Conservation (phyloP, 306 rosid genomes). For the Vigna angularis region DNA sequence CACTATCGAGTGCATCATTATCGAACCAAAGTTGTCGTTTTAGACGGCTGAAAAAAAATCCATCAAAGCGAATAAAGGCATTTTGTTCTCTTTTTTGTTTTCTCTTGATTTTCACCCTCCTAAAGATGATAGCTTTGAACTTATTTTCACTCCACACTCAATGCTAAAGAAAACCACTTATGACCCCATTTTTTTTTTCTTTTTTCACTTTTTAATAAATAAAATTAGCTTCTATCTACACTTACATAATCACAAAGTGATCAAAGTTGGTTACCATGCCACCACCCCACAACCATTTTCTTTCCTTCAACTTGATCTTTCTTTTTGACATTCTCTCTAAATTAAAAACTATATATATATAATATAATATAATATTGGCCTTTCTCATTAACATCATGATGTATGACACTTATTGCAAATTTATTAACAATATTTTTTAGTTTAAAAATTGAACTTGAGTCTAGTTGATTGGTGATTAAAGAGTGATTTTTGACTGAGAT, state of each 20-base stretch:
- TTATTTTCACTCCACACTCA: constrained; percentile 37
- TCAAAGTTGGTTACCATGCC: constrained; percentile 45
- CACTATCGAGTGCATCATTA: constrained; percentile 43
- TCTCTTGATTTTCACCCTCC: constrained; percentile 35
- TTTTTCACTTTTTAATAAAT: not conserved
- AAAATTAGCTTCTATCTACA: not conserved
- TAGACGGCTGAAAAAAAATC: constrained; percentile 45
- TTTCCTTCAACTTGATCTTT: constrained; percentile 42
- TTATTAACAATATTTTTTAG: too few relatives aligned
- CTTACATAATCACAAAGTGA: not conserved
- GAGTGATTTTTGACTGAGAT: too few relatives aligned
- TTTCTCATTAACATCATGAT: too few relatives aligned
- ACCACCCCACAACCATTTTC: constrained; percentile 44
- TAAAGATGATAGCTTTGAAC: constrained; percentile 33
- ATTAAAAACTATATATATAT: too few relatives aligned
- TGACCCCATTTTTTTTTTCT: not conserved
- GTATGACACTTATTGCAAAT: too few relatives aligned
- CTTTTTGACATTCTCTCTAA: constrained; percentile 7
- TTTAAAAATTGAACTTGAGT: too few relatives aligned
- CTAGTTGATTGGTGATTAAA: too few relatives aligned
- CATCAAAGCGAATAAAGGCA: constrained; percentile 39
- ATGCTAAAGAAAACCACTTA: constrained; percentile 10
- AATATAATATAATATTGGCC: too few relatives aligned
- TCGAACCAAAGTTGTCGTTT: constrained; percentile 34
- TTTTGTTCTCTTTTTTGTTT: not conserved